Percentiles rank a stretch among this genome's conserved stretches.
These are phyloP conservation scores for Truncatella angustata DNA, from an alignment of 2,329 filamentous ascomycete species.

Conservation along the genomic window DNA sequence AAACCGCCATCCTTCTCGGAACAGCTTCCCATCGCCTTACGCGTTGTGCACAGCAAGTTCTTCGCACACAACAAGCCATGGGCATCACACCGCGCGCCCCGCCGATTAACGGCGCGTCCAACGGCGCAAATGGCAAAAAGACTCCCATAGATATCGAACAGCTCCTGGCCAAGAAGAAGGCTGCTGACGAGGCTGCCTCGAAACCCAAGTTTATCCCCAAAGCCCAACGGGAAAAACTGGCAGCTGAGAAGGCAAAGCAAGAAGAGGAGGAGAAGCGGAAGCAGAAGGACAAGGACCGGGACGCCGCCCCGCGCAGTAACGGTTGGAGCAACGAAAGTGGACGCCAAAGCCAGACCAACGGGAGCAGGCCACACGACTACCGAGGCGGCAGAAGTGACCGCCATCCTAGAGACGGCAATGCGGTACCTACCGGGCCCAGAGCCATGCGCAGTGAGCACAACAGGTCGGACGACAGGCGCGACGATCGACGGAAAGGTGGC, in stretches of 20 bases:
- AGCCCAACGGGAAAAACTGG: constrained; percentile 69
- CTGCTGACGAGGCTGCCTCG: constrained; percentile 76
- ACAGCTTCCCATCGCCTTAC: too few species aligned
- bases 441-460: constrained; percentile 57
- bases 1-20: too few species aligned
- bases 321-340: constrained; percentile 29
- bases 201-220: constrained; percentile 83
- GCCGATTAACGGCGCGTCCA: constrained; percentile 6
- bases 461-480: constrained; percentile 34
- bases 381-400: constrained; percentile 22
- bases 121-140: constrained; percentile 23
- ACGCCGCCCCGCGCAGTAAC: constrained; percentile 27
- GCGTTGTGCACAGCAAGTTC: too few species aligned
- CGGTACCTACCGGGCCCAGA: constrained; percentile 69
- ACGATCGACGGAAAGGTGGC: constrained; percentile 22
- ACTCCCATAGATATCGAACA: constrained; percentile 79
- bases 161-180: constrained; percentile 79
- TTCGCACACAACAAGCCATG: too few species aligned
- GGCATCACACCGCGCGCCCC: background rate
- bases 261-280: constrained; percentile 49
- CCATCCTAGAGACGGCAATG: constrained; percentile 17
- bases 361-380: constrained; percentile 18
- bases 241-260: constrained; percentile 68
- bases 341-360: background rate
- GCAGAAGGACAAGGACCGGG: constrained; percentile 21